Conservation (phyloP, 768 basidiomycete genomes). For the Leccinum broughii region DNA sequence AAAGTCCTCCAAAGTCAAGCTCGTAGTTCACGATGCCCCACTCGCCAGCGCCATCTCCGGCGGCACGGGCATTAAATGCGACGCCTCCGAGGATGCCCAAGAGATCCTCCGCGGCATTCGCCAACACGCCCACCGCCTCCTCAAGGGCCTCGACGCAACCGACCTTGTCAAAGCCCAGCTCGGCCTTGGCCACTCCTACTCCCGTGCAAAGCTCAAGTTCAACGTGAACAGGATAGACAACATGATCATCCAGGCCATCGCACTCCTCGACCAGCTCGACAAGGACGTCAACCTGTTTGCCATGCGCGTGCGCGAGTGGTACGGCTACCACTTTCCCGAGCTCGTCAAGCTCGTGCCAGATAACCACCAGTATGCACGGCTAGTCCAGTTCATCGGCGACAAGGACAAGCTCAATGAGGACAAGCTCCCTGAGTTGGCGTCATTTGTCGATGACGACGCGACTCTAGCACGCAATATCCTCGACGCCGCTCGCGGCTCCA, state of each 20-base stretch:
- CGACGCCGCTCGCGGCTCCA: conserved; percentile 90
- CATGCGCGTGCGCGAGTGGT: conserved; percentile 99
- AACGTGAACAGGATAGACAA: conserved; percentile 96
- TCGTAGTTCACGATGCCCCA: conserved; percentile 76
- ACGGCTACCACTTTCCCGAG: conserved; percentile 99
- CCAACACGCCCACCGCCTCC: conserved; percentile 84
- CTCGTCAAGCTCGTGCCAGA: conserved; percentile 91
- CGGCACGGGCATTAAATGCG: conserved; percentile 70
- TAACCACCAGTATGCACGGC: conserved; percentile 89
- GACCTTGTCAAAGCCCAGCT: conserved; percentile 94
- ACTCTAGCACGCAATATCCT: conserved; percentile 90
- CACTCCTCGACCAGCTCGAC: conserved; percentile 96
- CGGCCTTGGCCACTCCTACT: conserved; percentile 96
- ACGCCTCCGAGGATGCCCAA: conserved; percentile 75
- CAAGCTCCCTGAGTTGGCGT: conserved; percentile 74
- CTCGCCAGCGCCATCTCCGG: conserved; percentile 79
- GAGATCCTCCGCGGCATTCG: conserved; percentile 93
- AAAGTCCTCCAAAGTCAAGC: conserved; percentile 64
- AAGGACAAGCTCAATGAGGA: conserved; percentile 81
- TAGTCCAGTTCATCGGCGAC: conserved; percentile 85
- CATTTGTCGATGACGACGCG: conserved; percentile 79
- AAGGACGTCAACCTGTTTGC: conserved; percentile 99
- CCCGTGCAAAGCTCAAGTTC: conserved; percentile 96
- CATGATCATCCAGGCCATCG: conserved; percentile 99
- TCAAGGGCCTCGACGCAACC: conserved; percentile 83